These are phyloP conservation scores for Torulaspora indica DNA, from an alignment of 805 yeast species.

Conservation along the genomic window DNA sequence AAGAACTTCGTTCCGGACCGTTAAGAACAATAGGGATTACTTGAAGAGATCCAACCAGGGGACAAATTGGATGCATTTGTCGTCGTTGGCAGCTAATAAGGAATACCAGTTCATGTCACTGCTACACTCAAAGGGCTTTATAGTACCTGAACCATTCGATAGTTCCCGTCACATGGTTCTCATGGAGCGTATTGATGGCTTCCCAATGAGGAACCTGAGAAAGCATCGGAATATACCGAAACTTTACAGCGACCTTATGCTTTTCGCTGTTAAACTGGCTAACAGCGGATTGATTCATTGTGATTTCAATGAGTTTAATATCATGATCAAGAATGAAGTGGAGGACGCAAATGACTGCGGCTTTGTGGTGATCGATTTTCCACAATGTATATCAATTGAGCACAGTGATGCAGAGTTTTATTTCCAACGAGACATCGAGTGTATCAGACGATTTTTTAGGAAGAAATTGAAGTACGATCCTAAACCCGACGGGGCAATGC, in stretches of 20 bases:
- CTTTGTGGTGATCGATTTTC: constrained; percentile 93
- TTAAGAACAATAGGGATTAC: constrained; percentile 91
- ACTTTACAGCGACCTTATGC: constrained; percentile 81
- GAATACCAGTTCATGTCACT: constrained; percentile 86
- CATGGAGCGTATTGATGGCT: constrained; percentile 89
- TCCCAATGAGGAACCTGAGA: constrained; percentile 78
- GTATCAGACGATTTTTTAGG: constrained; percentile 77
- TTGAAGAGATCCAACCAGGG: constrained; percentile 60
- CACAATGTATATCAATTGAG: constrained; percentile 92
- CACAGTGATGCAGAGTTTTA: constrained; percentile 85
- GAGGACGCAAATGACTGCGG: constrained; percentile 51
- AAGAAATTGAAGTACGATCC: constrained; percentile 75
- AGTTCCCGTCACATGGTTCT: constrained; percentile 85
- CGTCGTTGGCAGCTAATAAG: constrained; percentile 85
- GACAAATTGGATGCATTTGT: constrained; percentile 87
- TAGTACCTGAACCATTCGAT: constrained; percentile 86
- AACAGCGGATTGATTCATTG: constrained; percentile 92
- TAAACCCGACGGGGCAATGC: constrained; percentile 58
- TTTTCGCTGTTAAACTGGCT: constrained; percentile 75
- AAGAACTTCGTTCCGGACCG: constrained; percentile 86
- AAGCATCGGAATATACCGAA: constrained; percentile 64
- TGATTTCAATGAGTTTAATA: constrained; percentile 95
- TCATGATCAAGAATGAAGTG: constrained; percentile 59
- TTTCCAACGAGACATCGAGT: constrained; percentile 89
- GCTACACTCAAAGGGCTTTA: constrained; percentile 67